phyloP scores from a whole-genome alignment of 495 filamentous ascomycete genomes.

The Aspergillus sclerotiicarbonarius region DNA sequence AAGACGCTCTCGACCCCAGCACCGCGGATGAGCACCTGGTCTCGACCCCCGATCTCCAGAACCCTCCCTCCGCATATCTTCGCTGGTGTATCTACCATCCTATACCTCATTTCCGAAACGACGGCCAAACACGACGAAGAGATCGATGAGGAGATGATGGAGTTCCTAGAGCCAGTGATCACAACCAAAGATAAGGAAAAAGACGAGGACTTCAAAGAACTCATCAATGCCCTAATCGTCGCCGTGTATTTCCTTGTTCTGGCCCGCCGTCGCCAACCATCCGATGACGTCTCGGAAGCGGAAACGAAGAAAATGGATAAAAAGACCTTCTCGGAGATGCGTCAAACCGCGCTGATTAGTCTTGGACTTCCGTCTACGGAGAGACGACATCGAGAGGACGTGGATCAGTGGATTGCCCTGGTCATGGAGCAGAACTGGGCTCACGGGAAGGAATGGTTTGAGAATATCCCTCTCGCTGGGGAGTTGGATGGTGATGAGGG shows the following conservation, averaged over 20 bases:
- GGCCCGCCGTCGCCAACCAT: slow-evolving; percentile 38
- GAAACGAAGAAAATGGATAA: slow-evolving; percentile 44
- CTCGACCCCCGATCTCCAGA: slow-evolving; percentile 43
- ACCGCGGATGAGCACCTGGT: slow-evolving; percentile 44
- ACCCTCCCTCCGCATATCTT: slow-evolving; percentile 62
- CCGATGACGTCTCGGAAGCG: slow-evolving; percentile 16
- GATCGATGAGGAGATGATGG: slow-evolving; percentile 36
- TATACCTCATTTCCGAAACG: slow-evolving; percentile 39
- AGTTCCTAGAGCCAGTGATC: slow-evolving; percentile 39
- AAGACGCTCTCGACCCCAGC: slow-evolving; percentile 56
- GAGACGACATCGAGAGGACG: slow-evolving; percentile 46
- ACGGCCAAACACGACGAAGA: slow-evolving; percentile 30
- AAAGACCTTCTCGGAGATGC: slow-evolving; percentile 50
- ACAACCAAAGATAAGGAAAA: slow-evolving; percentile 27
- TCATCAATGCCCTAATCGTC: slow-evolving; percentile 51
- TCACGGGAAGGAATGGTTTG: slow-evolving; percentile 64
- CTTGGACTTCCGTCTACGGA: slow-evolving; percentile 35
- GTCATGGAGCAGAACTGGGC: slow-evolving; percentile 61
- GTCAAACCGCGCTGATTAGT: slow-evolving; percentile 43
- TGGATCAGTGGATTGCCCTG: slow-evolving; percentile 58
- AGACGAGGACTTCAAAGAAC: slow-evolving; percentile 42
- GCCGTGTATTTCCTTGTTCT: slow-evolving; percentile 65
- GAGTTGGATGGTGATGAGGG: slow-evolving; percentile 41
- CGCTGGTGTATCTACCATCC: slow-evolving; percentile 58
- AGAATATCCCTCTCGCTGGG: slow-evolving; percentile 47